A percentile compares a stretch with the other conserved stretches of the same genome.
phyloP scores from a whole-genome alignment of 345 rosid genomes.

The Balakata baccata region DNA sequence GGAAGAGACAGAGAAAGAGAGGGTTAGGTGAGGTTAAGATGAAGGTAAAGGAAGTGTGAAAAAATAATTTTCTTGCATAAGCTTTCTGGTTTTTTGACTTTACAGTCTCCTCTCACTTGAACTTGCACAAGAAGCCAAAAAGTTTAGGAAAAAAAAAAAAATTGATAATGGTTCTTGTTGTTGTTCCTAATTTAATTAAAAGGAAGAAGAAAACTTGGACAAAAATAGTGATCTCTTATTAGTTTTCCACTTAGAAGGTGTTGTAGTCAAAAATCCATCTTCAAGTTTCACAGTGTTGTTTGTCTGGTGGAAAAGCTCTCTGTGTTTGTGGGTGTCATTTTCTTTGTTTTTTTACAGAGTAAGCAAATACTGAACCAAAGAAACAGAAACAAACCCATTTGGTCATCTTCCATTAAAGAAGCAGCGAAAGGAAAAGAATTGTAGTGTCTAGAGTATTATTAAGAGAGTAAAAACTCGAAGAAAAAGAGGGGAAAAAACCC shows the following conservation, averaged over 20 bases:
- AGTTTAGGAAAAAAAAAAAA: background rate
- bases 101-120: background rate
- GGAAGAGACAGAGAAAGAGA: conserved; percentile 21
- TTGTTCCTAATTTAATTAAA: background rate
- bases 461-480: background rate
- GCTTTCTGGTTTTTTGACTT: conserved; percentile 9
- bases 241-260: conserved; percentile 12
- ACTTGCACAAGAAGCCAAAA: conserved; percentile 34
- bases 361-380: conserved; percentile 29
- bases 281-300: conserved; percentile 37
- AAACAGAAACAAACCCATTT: conserved; percentile 9
- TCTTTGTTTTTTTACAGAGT: conserved; percentile 47
- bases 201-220: background rate
- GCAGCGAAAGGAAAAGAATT: background rate
- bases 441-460: too few species aligned
- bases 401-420: background rate
- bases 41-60: background rate
- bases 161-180: background rate
- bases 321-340: conserved; percentile 46
- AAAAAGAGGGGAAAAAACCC: background rate
- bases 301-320: conserved; percentile 53
- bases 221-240: background rate
- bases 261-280: conserved; percentile 44
- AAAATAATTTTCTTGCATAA: background rate
- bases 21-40: conserved; percentile 14